Evolutionary conservation across 1,284 basidiomycete species (phyloP).

Genomic region (Psilocybe mexicana): DNA sequence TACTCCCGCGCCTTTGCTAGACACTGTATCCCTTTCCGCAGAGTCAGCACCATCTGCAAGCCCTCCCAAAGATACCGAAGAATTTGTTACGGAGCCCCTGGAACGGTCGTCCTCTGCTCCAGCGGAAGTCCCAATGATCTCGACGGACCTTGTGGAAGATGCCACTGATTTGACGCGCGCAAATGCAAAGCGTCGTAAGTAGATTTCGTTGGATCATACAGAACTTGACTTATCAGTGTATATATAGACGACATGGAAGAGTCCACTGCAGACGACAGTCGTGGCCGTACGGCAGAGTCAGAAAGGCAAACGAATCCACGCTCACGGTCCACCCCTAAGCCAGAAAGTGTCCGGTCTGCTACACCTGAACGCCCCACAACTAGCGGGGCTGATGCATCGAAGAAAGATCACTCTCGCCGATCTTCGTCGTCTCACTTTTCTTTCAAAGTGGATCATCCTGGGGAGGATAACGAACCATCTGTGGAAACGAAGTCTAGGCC

Average conservation of each 20-base stretch:
- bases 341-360: slow-evolving; percentile 19
- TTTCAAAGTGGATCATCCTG: slow-evolving; percentile 1
- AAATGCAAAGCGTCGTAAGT: slow-evolving; percentile 33
- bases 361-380: slow-evolving; percentile 16
- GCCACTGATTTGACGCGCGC: slow-evolving; percentile 16
- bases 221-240: slow-evolving; percentile 17
- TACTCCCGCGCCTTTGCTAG: slow-evolving; percentile 31
- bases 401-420: slow-evolving; percentile 25
- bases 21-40: slow-evolving; percentile 11
- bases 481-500: slow-evolving; percentile 15
- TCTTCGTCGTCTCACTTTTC: slow-evolving; percentile 22
- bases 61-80: slow-evolving; percentile 6
- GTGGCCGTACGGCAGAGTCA: slow-evolving; percentile 33
- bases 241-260: background rate
- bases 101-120: slow-evolving; percentile 13
- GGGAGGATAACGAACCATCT: slow-evolving; percentile 7
- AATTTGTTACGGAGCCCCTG: slow-evolving; percentile 6
- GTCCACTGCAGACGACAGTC: slow-evolving; percentile 13
- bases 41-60: slow-evolving; percentile 2
- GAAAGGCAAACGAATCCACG: slow-evolving; percentile 31
- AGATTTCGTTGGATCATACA: slow-evolving; percentile 39
- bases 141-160: slow-evolving; percentile 14
- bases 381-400: slow-evolving; percentile 9
- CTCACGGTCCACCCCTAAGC: slow-evolving; percentile 38
- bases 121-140: slow-evolving; percentile 14